Evolutionary conservation across 2,329 filamentous ascomycete species (phyloP), one percentile per base, ranked within the genome.

Genomic region (Trichoderma pleuroti): DNA sequence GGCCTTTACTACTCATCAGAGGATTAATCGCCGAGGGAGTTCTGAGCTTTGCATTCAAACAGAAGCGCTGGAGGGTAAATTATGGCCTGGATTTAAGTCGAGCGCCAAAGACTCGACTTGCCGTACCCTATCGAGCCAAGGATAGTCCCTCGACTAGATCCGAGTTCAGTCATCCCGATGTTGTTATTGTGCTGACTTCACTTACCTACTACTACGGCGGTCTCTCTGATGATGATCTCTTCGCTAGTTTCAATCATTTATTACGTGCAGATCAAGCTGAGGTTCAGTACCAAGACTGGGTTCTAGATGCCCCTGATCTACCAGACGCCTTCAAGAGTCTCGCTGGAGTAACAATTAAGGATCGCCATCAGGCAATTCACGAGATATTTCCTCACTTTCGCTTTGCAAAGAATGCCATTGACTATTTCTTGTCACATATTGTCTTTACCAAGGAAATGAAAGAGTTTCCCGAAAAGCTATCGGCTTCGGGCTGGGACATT

Each of bases 401-500:
- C 0, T 83, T 82, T 70, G 83, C 85, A 0, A 90, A 89, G 72
- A 78, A 76, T 0, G 82, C 82, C 0, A 83, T 93, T 2, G 87
- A 94, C 72, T 93, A 89, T 73, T 94, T 86, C 74, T 77, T 94
- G 0, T 77, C 79, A 0, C 77, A 82, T 6, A 75, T 90, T 0
- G 85, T 91, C 0, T 93, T 93, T 72, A 84, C 89, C 0, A 87
- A 84, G 36, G 86, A 90, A 26, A 84, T 87, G 72, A 88, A 85
- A 26, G 87, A 92, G 71, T 93, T 92, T 61, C 85, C 86, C 0
- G 69, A 83, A 10, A 93, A 92, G 72, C 78, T 93, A 0, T 88
- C 87, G 0, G 84, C 88, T 0, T 92, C 90, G 0, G 90, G 89
- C 0, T 93, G 90, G 91, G 90, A 93, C 72, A 80, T 93, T 21